These are phyloP conservation scores for Gossypium davidsonii DNA, from an alignment of 441 rosid species.

Conservation along the genomic window DNA sequence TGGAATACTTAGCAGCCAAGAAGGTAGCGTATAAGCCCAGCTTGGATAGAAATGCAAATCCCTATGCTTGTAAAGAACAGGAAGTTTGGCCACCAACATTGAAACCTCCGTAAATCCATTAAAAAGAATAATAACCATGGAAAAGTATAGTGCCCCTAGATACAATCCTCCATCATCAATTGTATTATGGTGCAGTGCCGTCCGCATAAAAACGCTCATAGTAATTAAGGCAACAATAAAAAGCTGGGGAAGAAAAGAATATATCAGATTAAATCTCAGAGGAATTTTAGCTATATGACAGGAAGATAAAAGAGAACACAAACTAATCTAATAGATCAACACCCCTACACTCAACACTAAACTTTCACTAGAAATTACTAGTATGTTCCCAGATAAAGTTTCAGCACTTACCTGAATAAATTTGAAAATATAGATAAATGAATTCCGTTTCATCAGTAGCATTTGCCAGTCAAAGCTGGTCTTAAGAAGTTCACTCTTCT, in stretches of 20 bases:
- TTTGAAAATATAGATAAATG: conserved; percentile 85
- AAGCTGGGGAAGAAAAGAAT: conserved; percentile 49
- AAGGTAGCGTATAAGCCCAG: conserved; percentile 91
- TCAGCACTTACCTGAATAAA: conserved; percentile 64
- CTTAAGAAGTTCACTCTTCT: conserved; percentile 65
- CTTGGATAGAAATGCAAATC: conserved; percentile 87
- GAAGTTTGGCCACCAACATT: conserved; percentile 91
- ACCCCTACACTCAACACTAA: background rate
- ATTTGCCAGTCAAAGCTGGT: conserved; percentile 71
- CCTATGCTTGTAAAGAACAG: conserved; percentile 94
- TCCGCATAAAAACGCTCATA: conserved; percentile 88
- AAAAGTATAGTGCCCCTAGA: conserved; percentile 82
- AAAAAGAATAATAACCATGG: conserved; percentile 94
- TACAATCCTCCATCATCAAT: conserved; percentile 81
- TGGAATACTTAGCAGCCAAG: conserved; percentile 83
- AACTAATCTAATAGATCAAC: conserved; percentile 3
- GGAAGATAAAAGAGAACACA: background rate
- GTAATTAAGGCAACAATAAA: conserved; percentile 83
- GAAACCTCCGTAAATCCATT: conserved; percentile 97
- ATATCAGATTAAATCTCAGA: conserved; percentile 10
- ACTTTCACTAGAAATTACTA: background rate
- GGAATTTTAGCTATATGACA: background rate
- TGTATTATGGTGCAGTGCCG: conserved; percentile 70
- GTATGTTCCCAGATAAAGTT: background rate
- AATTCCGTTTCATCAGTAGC: conserved; percentile 82